Evolutionary conservation across 306 rosid genomes (phyloP), one percentile per base, ranked within the genome.

Genomic region (Abrus pulchellus): DNA sequence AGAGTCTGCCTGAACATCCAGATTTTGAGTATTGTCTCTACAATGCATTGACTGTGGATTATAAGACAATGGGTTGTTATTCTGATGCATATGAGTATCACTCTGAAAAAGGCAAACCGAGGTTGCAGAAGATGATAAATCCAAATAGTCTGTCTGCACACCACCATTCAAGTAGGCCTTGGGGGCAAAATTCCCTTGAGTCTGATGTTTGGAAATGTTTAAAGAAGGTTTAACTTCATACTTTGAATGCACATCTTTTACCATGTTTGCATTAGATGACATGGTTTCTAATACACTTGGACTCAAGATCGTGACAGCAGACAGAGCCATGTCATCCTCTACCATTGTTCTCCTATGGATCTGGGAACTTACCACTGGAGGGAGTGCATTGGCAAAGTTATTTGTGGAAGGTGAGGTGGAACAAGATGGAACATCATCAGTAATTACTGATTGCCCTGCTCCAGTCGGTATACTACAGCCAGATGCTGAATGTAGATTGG

Each of bases 371-470:
- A 65, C 7, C 80, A 81, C 73, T 0, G 86, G 86, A 43, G 87
- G 97, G 76, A 88, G 81, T 44, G 85, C 80, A 48, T 44, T 79
- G 38, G 77, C 79, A 60, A 87, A 84, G 76, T 92, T 92, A 70
- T 92, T 90, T 13, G 94, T 81, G 59, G 97, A 92, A 57, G 97
- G 97, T 60, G 97, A 92, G 9, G 93, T 92, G 64, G 97, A 92
- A 82, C 94, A 92, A 30, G 97, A 92, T 54, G 93, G 94, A 80
- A 81, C 64, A 77, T 92, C 97, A 9, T 92, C 94, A 1, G 93
- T 92, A 34, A 90, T 79, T 45, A 88, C 90, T 12, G 94, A 90
- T 69, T 82, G 97, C 52, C 92, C 97, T 3, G 81, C 88, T 77
- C 89, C 92, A 1, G 85, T 77, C 63, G 85, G 40, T 29, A 82